Evolutionary conservation across 169 alveolate species (phyloP).

Genomic region (Eimeria acervulina): DNA sequence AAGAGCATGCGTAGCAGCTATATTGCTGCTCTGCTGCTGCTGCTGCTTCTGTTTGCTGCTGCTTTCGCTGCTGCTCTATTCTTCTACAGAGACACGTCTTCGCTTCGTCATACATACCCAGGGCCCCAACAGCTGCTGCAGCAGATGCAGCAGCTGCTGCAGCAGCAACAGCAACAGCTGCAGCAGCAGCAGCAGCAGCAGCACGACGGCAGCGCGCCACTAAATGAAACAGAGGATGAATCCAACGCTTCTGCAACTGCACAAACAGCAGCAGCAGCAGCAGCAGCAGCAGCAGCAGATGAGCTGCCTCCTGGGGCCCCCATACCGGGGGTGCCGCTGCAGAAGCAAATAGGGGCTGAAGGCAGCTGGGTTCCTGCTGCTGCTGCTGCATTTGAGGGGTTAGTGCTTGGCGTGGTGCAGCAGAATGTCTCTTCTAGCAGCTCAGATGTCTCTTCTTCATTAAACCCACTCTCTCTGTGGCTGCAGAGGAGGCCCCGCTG

Average conservation of each 20-base stretch:
- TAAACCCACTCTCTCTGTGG: constrained; percentile 1
- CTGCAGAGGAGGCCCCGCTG: constrained; percentile 3
- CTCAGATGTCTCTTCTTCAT: not conserved
- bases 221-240: not conserved
- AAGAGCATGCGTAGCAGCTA: not conserved
- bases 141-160: too few species aligned
- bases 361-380: not conserved
- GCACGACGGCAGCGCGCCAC: constrained; percentile 8
- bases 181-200: constrained; percentile 31
- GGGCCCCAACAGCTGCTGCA: not conserved
- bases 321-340: constrained; percentile 41
- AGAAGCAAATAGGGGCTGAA: constrained; percentile 2
- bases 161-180: constrained; percentile 1
- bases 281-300: too few species aligned
- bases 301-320: too few species aligned
- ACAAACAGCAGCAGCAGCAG: too few species aligned
- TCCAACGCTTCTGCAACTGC: too few species aligned
- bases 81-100: not conserved
- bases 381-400: not conserved
- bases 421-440: not conserved
- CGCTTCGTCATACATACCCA: not conserved
- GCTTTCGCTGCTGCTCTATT: not conserved
- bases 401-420: not conserved
- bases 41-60: not conserved
- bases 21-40: not conserved